Evolutionary conservation across 257 asterid genomes (phyloP).

Genomic region (Solanum gracilifrons): DNA sequence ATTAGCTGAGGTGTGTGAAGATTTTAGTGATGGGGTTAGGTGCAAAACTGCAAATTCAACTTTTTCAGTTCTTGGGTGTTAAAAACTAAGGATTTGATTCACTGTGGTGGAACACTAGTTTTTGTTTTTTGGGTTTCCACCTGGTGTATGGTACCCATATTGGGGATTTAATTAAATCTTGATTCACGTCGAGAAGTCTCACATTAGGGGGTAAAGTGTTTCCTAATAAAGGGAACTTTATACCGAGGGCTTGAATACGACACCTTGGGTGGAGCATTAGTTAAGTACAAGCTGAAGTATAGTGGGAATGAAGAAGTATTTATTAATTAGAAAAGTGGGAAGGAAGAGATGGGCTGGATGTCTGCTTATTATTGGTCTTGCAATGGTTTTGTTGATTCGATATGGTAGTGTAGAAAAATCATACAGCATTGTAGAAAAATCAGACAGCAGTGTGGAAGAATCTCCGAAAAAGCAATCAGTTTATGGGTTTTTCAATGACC

Average conservation of each 20-base stretch:
- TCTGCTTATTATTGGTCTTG: conserved; percentile 41
- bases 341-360: conserved; percentile 85
- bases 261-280: background rate
- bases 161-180: background rate
- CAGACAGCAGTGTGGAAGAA: conserved; percentile 35
- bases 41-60: background rate
- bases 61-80: background rate
- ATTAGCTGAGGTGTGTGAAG: background rate
- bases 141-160: background rate
- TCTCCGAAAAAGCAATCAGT: conserved; percentile 48
- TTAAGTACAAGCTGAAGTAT: background rate
- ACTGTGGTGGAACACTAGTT: background rate
- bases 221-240: background rate
- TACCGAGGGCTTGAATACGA: background rate
- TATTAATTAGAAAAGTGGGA: conserved; percentile 1
- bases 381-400: conserved; percentile 41
- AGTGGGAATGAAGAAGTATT: background rate
- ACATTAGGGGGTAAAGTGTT: background rate
- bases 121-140: background rate
- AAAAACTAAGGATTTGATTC: background rate
- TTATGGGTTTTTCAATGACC: conserved; percentile 54
- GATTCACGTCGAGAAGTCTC: background rate
- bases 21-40: background rate
- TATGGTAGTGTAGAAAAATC: conserved; percentile 37
- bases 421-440: conserved; percentile 31